Evolutionary conservation across 768 basidiomycete species (phyloP).

Genomic region (Leucosporidium yakuticum): DNA sequence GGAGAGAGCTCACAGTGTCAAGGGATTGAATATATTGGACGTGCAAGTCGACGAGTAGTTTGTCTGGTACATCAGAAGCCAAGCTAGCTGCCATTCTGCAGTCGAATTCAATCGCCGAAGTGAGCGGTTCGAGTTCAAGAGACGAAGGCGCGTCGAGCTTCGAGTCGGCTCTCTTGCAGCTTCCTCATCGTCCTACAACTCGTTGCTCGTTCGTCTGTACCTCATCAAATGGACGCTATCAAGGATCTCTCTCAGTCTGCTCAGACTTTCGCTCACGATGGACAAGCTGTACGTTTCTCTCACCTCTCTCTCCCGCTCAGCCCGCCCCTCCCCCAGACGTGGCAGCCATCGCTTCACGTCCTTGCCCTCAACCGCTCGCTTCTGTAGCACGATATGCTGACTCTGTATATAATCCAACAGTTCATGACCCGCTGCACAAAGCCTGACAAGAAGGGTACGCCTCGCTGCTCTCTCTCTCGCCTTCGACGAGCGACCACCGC

Average conservation of each 20-base stretch:
- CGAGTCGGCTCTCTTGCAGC: no score
- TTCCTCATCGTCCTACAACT: no score
- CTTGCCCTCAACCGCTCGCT: background rate
- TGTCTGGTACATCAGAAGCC: background rate
- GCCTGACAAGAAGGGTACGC: conserved; percentile 84
- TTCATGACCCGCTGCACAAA: conserved; percentile 97
- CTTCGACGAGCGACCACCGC: background rate
- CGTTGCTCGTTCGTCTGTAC: no score
- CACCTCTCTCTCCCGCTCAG: background rate
- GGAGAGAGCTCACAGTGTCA: conserved; percentile 53
- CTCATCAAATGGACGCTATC: no score
- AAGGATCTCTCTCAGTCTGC: no score
- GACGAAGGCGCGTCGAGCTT: no score
- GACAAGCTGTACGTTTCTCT: no score
- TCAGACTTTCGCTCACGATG: no score
- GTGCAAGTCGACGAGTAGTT: conserved; percentile 55
- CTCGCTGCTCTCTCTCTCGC: background rate
- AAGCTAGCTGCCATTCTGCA: background rate
- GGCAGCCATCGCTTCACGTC: background rate
- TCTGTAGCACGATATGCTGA: no score
- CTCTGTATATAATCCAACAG: conserved; percentile 48
- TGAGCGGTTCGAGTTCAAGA: conserved; percentile 39
- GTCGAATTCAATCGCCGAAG: background rate
- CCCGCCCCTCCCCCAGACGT: background rate
- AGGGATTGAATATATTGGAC: conserved; percentile 70